Base-by-base conservation (phyloP, 2,329 filamentous ascomycete genomes). In the Parafenestella ontariensis region DNA sequence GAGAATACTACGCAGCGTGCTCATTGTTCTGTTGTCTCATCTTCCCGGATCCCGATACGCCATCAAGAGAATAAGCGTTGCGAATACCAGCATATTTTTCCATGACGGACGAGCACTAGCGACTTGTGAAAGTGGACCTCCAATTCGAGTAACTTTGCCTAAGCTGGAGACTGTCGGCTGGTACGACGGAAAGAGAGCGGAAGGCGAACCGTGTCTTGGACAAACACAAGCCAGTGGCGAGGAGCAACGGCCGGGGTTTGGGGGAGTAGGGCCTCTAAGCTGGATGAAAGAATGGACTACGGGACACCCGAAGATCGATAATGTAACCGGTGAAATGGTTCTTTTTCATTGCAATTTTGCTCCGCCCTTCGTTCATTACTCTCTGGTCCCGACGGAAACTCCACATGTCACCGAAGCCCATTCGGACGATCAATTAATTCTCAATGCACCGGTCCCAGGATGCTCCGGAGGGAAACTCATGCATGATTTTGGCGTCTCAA, bases 281-380 rank as follows among this genome's bases (percentile, higher is more conserved):
- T 89, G 85, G 66, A 86, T 90, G 83, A 84, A 82, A 58, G 87
- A 90, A 69, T 90, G 87, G 87, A 89, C 87, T 0, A 90, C 88
- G 1, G 85, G 85, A 18, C 87, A 89, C 69, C 89, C 88, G 6
- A 85, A 86, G 57, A 82, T 91, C 45, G 89, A 91, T 61, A 84
- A 83, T 0, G 64, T 72, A 0, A 88, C 87, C 0, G 84, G 85
- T 36, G 87, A 91, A 68, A 79, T 90, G 71, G 78, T 90, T 5
- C 78, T 89, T 0, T 90, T 89, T 61, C 88, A 91, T 64, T 85
- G 84, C 28, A 86, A 84, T 1, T 89, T 90, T 59, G 66, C 84
- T 18, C 80, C 83, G 9, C 88, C 89, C 0, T 91, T 86, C 61
- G 82, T 90, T 17, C 83, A 87, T 55, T 91, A 90, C 67, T 89